A percentile compares a stretch with the other conserved stretches of the same genome.
Evolutionary conservation across 2,329 filamentous ascomycete species (phyloP).

Genomic region (Parafenestella ontariensis): DNA sequence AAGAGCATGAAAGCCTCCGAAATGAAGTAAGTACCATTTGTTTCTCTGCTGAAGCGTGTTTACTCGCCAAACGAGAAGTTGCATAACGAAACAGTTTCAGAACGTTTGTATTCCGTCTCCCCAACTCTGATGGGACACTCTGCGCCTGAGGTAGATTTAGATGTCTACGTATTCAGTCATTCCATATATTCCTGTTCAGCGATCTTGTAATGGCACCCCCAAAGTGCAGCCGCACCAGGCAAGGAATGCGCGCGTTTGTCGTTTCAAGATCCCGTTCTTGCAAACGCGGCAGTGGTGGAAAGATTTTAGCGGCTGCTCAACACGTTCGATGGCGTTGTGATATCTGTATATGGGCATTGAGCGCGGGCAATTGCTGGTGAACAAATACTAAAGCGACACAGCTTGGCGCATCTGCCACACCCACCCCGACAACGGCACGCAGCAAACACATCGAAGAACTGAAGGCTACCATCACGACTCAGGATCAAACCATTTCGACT

Average conservation of each 20-base stretch:
- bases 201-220: neutral
- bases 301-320: neutral
- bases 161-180: neutral
- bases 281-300: neutral
- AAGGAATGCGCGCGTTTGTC: neutral
- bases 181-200: neutral
- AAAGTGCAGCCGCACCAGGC: neutral
- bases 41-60: slow-evolving; percentile 24
- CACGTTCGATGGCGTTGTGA: neutral
- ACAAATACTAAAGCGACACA: slow-evolving; percentile 21
- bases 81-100: slow-evolving; percentile 40
- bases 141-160: slow-evolving; percentile 28
- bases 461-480: slow-evolving; percentile 38
- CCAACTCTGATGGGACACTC: slow-evolving; percentile 18
- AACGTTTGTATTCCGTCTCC: slow-evolving; percentile 15
- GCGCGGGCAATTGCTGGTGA: neutral
- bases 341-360: neutral
- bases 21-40: slow-evolving; percentile 41
- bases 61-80: slow-evolving; percentile 21
- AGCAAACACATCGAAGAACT: slow-evolving; percentile 35
- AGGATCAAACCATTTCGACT: slow-evolving; percentile 41
- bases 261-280: slow-evolving; percentile 2
- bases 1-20: slow-evolving; percentile 20
- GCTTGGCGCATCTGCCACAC: slow-evolving; percentile 23
- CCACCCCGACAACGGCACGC: slow-evolving; percentile 18